Conservation (phyloP, 495 filamentous ascomycete species). For the Trichoderma virens region DNA sequence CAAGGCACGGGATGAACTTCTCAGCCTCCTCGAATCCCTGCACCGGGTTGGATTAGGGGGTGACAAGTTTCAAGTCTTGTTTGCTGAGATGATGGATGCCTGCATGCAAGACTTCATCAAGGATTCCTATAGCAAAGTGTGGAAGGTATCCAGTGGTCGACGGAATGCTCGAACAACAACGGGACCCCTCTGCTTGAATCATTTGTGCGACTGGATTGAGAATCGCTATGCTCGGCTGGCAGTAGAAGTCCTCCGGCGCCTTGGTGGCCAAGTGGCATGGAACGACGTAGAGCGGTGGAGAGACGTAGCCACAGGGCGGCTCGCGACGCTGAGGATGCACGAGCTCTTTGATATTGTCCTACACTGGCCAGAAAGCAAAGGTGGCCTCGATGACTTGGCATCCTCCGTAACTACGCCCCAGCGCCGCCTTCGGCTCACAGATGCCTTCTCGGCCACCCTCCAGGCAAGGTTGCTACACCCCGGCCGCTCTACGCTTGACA, state of each 20-base stretch:
- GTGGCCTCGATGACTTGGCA: slow-evolving; percentile 72
- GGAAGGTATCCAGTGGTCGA: slow-evolving; percentile 30
- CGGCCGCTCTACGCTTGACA: slow-evolving; percentile 80
- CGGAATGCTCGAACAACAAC: background rate
- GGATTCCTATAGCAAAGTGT: slow-evolving; percentile 51
- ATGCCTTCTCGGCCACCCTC: slow-evolving; percentile 59
- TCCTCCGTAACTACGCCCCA: slow-evolving; percentile 46
- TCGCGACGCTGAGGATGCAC: slow-evolving; percentile 70
- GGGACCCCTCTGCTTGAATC: slow-evolving; percentile 34
- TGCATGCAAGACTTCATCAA: slow-evolving; percentile 61
- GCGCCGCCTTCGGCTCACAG: slow-evolving; percentile 57
- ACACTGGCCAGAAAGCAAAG: slow-evolving; percentile 70
- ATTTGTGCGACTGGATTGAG: slow-evolving; percentile 63
- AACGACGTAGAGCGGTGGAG: slow-evolving; percentile 70
- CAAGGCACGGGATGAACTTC: slow-evolving; percentile 41
- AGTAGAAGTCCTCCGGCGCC: slow-evolving; percentile 49
- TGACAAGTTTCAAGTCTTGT: slow-evolving; percentile 64
- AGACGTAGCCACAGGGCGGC: slow-evolving; percentile 64
- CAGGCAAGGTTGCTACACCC: slow-evolving; percentile 74
- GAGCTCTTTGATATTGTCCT: slow-evolving; percentile 87
- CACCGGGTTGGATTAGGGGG: slow-evolving; percentile 67
- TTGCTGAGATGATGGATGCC: slow-evolving; percentile 65
- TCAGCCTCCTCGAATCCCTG: slow-evolving; percentile 52
- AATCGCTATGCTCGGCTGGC: slow-evolving; percentile 60
- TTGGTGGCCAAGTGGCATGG: slow-evolving; percentile 22